Percentiles rank a stretch among this genome's conserved stretches.
Evolutionary conservation across 2,329 filamentous ascomycete species (phyloP).

Genomic region (Colletotrichum sp.): DNA sequence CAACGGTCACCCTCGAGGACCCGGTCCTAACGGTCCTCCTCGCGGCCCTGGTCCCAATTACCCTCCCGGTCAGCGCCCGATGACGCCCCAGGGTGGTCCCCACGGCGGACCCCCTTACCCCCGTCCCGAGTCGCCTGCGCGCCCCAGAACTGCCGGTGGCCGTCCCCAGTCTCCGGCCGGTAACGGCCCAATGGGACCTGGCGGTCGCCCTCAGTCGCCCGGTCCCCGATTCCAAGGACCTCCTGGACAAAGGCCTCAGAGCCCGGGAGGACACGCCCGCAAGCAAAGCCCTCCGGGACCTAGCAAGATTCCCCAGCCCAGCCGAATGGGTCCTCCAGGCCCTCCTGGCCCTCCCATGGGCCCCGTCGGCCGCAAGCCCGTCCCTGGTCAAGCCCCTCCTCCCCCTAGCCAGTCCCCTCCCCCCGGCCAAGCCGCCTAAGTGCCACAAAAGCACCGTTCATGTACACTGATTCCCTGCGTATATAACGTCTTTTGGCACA

Average conservation of each 20-base stretch:
- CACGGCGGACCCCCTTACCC: conserved; percentile 31
- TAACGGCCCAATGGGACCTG: conserved; percentile 33
- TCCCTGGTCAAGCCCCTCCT: conserved; percentile 45
- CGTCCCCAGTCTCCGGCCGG: conserved; percentile 49
- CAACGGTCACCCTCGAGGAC: conserved; percentile 28
- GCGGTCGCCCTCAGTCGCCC: conserved; percentile 51
- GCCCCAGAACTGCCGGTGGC: conserved; percentile 33
- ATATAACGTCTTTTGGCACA: conserved; percentile 15
- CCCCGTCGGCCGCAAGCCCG: conserved; percentile 58
- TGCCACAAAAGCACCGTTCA: neutral
- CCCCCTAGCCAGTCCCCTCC: neutral
- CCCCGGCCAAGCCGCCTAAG: conserved; percentile 40
- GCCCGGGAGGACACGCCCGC: conserved; percentile 45
- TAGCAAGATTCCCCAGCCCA: conserved; percentile 42
- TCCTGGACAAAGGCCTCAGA: conserved; percentile 41
- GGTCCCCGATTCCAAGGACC: conserved; percentile 39
- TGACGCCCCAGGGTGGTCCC: conserved; percentile 42
- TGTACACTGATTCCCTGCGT: conserved; percentile 7
- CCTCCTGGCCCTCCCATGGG: conserved; percentile 34
- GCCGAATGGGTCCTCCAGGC: conserved; percentile 42
- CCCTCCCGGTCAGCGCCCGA: conserved; percentile 39
- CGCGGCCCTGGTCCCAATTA: conserved; percentile 36
- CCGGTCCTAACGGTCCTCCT: conserved; percentile 31
- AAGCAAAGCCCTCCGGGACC: conserved; percentile 49
- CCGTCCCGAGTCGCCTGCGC: conserved; percentile 39